These are phyloP conservation scores for Phyllostachys edulis DNA, from an alignment of 176 grass and related monocot species.

Conservation along the genomic window DNA sequence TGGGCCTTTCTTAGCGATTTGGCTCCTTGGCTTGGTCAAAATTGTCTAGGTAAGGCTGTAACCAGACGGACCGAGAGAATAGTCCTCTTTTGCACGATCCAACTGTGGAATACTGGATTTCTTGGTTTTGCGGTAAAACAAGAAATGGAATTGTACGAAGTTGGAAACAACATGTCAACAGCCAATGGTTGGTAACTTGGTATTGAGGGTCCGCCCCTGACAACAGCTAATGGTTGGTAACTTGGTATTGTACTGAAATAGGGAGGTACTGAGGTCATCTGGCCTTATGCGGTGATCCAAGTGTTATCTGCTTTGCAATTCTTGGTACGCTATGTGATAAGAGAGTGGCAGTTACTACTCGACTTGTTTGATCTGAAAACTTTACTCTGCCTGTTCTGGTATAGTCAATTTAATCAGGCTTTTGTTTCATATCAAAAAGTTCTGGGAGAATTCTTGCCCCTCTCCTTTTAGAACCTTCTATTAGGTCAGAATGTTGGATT, in stretches of 20 bases:
- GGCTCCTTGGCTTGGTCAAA: background rate
- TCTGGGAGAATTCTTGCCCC: background rate
- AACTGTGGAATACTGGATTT: background rate
- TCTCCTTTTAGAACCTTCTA: background rate
- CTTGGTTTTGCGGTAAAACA: background rate
- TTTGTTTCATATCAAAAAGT: background rate
- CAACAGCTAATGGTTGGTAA: background rate
- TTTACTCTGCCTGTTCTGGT: background rate
- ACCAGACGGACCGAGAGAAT: background rate
- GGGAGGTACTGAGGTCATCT: background rate
- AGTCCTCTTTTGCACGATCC: background rate
- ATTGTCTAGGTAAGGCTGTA: background rate
- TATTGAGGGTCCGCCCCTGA: too few relatives aligned
- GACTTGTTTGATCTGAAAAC: background rate
- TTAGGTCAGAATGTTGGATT: background rate
- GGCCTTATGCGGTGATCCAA: background rate
- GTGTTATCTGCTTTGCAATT: background rate
- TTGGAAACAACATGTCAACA: background rate
- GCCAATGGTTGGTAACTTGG: background rate
- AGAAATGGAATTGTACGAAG: background rate
- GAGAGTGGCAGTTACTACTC: background rate
- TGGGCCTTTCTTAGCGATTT: background rate
- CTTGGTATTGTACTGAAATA: background rate
- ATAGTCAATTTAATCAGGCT: background rate
- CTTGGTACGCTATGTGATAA: background rate